Conservation (phyloP, 2,329 filamentous ascomycete genomes). For the Colletotrichum eleusines region DNA sequence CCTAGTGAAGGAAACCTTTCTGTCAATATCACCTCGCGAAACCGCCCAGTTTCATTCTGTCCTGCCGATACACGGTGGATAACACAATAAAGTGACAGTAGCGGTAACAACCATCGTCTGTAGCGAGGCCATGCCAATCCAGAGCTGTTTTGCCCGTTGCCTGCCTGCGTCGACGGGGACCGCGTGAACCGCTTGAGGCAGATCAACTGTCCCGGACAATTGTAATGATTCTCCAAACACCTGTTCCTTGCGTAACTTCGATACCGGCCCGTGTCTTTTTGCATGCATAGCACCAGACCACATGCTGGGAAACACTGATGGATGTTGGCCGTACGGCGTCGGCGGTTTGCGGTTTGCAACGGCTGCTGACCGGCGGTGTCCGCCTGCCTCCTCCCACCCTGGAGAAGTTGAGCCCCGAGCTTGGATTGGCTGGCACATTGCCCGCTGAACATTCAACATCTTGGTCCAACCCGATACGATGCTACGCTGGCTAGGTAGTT, state of each 20-base stretch:
- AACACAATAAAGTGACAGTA: background rate
- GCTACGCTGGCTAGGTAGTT: background rate
- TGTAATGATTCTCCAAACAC: background rate
- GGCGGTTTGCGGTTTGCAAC: slow-evolving; percentile 20
- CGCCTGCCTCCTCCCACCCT: background rate
- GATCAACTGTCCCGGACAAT: too few relatives aligned
- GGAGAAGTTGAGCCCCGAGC: background rate
- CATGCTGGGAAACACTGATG: background rate
- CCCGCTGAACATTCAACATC: background rate
- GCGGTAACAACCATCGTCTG: background rate
- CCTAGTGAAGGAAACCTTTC: too few relatives aligned
- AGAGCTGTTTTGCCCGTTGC: background rate
- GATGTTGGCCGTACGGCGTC: slow-evolving; percentile 8
- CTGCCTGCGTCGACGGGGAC: background rate
- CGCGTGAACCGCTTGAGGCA: background rate
- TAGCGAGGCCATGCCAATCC: background rate
- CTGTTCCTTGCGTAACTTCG: background rate
- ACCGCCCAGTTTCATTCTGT: background rate
- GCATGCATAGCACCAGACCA: background rate
- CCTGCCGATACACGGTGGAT: background rate
- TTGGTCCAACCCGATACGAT: too few relatives aligned
- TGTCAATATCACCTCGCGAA: background rate
- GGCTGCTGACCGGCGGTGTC: slow-evolving; percentile 21
- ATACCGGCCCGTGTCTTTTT: background rate
- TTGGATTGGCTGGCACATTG: background rate